These are phyloP conservation scores for Cordyceps tenuipes DNA, from an alignment of 2,329 filamentous ascomycete species.

Conservation along the genomic window DNA sequence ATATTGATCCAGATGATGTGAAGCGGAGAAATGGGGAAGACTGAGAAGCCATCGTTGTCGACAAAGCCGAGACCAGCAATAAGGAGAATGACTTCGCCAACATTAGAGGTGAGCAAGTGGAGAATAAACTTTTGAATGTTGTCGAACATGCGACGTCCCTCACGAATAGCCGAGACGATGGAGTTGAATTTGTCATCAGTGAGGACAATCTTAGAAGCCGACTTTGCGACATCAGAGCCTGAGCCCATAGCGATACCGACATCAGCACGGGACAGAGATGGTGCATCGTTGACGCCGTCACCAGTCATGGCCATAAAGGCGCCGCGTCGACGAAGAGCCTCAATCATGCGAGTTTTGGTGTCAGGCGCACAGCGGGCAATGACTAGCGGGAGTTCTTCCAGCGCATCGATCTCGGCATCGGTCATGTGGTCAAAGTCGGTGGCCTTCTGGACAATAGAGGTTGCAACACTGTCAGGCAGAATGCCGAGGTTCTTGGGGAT, in stretches of 20 bases:
- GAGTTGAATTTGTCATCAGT: conserved; percentile 85
- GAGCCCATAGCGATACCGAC: conserved; percentile 90
- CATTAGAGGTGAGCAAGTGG: conserved; percentile 71
- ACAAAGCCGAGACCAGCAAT: conserved; percentile 78
- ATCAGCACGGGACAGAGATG: conserved; percentile 70
- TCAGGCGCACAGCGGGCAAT: conserved; percentile 77
- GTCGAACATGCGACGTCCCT: conserved; percentile 78
- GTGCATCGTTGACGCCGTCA: conserved; percentile 81
- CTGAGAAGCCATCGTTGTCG: conserved; percentile 60
- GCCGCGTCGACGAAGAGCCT: conserved; percentile 69
- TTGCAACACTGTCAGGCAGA: conserved; percentile 54
- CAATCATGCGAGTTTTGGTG: conserved; percentile 87
- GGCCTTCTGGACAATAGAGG: conserved; percentile 64
- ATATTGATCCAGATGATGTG: conserved; percentile 94
- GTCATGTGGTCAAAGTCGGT: conserved; percentile 70
- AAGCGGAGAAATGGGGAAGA: conserved; percentile 78
- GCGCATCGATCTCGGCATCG: conserved; percentile 65
- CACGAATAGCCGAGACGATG: conserved; percentile 74
- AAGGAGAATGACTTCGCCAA: conserved; percentile 73
- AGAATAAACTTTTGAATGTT: conserved; percentile 86
- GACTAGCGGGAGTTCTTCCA: conserved; percentile 70
- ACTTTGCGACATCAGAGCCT: conserved; percentile 79
- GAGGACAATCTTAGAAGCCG: conserved; percentile 71
- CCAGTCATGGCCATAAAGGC: conserved; percentile 82
- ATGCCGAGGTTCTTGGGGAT: conserved; percentile 54